phyloP scores from a whole-genome alignment of 2,329 filamentous ascomycete species.

The Pseudocercospora musae region DNA sequence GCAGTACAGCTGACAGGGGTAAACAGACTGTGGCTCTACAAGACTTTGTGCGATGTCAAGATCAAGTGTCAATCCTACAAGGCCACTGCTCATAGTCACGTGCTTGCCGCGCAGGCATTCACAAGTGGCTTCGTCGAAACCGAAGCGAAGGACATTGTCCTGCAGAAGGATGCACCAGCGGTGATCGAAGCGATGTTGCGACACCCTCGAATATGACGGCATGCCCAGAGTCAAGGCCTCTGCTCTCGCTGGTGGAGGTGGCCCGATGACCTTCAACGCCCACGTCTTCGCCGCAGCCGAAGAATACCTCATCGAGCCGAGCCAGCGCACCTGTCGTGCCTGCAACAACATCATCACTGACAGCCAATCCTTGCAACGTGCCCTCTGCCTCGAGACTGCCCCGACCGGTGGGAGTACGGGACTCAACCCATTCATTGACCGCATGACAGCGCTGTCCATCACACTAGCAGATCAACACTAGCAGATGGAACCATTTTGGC shows the following conservation, averaged over 20 bases:
- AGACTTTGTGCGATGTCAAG: neutral
- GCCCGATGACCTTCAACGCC: constrained; percentile 10
- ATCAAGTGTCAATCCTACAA: neutral
- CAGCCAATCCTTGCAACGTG: neutral
- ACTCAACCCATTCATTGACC: neutral
- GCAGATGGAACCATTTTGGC: neutral
- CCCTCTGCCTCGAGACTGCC: neutral
- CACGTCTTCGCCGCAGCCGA: constrained; percentile 8
- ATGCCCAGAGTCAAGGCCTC: no score
- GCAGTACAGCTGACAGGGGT: no score
- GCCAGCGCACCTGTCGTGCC: constrained; percentile 1
- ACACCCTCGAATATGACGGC: constrained; percentile 1
- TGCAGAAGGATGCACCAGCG: neutral
- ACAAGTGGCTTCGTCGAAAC: neutral
- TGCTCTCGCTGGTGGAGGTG: neutral
- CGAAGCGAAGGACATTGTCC: neutral
- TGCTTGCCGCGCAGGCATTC: neutral
- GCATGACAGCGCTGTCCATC: neutral
- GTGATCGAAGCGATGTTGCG: constrained; percentile 1
- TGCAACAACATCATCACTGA: neutral
- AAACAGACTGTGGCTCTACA: neutral
- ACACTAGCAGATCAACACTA: no score
- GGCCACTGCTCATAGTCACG: neutral
- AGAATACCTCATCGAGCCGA: constrained; percentile 9
- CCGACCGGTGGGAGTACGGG: neutral